These are phyloP conservation scores for Tothia fuscella DNA, from an alignment of 2,329 filamentous ascomycete species.

Conservation along the genomic window DNA sequence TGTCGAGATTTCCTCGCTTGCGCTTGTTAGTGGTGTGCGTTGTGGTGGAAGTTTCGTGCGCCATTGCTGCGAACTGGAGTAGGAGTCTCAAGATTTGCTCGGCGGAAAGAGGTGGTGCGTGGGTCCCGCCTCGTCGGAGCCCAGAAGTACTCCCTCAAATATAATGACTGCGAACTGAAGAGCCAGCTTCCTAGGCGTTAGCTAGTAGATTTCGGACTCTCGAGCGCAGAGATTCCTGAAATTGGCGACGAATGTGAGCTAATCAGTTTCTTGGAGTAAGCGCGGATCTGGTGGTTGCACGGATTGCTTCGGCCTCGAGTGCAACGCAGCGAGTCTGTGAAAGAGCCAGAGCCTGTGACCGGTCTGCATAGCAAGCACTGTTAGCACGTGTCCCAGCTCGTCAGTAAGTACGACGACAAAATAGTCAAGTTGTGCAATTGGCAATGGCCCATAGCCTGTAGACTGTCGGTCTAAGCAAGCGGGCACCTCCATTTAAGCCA, in stretches of 20 bases:
- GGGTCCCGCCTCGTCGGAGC: no score
- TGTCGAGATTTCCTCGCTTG: constrained; percentile 11
- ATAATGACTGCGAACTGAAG: no score
- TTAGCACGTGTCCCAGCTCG: background rate
- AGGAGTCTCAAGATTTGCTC: no score
- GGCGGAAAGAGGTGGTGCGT: background rate
- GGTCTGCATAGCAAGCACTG: background rate
- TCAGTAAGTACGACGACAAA: background rate
- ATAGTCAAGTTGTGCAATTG: constrained; percentile 2
- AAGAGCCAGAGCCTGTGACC: constrained; percentile 4
- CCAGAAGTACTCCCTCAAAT: no score
- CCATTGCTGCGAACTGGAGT: no score
- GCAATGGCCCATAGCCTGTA: background rate
- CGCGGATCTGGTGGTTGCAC: constrained; percentile 1
- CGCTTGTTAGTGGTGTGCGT: constrained; percentile 10
- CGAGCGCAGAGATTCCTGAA: constrained; percentile 2
- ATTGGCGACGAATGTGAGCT: background rate
- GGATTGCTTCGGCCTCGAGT: constrained; percentile 7
- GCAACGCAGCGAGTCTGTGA: constrained; percentile 1
- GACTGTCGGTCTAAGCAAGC: background rate
- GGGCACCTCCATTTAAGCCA: no score
- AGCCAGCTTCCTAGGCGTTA: background rate
- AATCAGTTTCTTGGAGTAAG: constrained; percentile 3
- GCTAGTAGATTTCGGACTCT: constrained; percentile 1
- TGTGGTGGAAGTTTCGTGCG: constrained; percentile 3